Base-by-base conservation (phyloP, 441 rosid species). In the Mallotus repandus region DNA sequence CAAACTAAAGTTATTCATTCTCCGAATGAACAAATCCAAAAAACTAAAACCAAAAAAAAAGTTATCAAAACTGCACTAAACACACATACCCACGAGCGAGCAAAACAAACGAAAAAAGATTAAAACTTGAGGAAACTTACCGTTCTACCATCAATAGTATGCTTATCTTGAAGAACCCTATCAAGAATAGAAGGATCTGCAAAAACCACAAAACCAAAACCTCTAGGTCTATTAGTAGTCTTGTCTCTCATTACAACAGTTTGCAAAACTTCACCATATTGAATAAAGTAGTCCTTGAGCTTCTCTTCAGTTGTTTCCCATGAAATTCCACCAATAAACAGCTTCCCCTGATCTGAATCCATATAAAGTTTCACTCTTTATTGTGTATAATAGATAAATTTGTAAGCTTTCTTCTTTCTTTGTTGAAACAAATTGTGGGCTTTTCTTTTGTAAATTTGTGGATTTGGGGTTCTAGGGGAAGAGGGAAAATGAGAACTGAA, bases 341-440 rank as follows among this genome's bases (percentile, higher is more conserved):
- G 88, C 90, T 95, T 95, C 57, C 98, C 99, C 75, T 92, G 97
- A 91, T 94, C 99, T 63, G 97, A 92, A 78, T 94, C 99, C 99
- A 94, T 94, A 18, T 54, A 54, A 54, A 16, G 21, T n/a, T 54
- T 12, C 13, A 3, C 18, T 4, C 8, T 3, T 54, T 54, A 53
- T 18, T 14, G 41, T 11, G 2, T 35, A 35, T 35, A 35, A 35
- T 5, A 35, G 5, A 35, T 61, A 25, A 38, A 2, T 13, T 35
- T 64, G 41, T n/a, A 5, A 61, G 35, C 69, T 54, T 63, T 4
- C 22, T 50, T 25, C 18, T 25, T 25, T n/a, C 18, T 25, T 21
- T n/a, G 29, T 66, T n/a, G 12, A 50, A 49, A 43, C 15, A 58
- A 16, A 43, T 46, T 32, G 6, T 52, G 49, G 16, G 41, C 0